Base-by-base conservation (phyloP, 1,284 basidiomycete species). In the Ceratorhiza oryzae-sativae region DNA sequence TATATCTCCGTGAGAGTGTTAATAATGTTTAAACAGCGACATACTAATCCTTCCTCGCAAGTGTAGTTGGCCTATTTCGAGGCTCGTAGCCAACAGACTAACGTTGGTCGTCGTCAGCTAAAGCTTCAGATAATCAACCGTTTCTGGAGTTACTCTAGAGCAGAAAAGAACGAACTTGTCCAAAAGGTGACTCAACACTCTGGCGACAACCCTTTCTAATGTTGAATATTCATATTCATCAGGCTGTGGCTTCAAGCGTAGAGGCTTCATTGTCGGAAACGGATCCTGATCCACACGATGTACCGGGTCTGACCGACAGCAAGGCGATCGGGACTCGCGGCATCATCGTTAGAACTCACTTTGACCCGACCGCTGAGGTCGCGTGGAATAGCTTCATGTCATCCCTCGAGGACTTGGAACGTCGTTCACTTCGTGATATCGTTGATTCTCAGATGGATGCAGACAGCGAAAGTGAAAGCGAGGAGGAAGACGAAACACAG, bases 341-440 rank as follows among this genome's bases (percentile, higher is more conserved):
- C 20, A 77, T 92, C 72, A 78, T 92, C 51, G 78, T 92, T 20
- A 86, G 90, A 61, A 88, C 90, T 5, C 89, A 92, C 77, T 91
- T 85, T 18, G 65, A 68, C 32, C 25, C 65, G 77, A 82, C 86
- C 1, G 80, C 90, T 76, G 88, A 91, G 41, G 80, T 80, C 4
- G 86, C 90, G 2, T 92, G 90, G 90, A 76, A 80, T 23, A 75
- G 77, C 0, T 90, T 92, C 78, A 80, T 79, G 71, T 75, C 77
- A 18, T 82, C 83, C 73, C 79, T 92, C 10, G 80, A 82, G 60
- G 83, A 82, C 56, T 82, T 84, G 51, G 86, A 90, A 78, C 39
- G 55, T 15, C 67, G 74, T 10, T 74, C 73, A 0, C 36, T 74
- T 25, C 36, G 27, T 13, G 61, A 32, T 12, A 23, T 75, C 25